Percentiles rank a stretch among this genome's conserved stretches.
Conservation (phyloP, 331 rosid species). For the Quercus lobata region DNA sequence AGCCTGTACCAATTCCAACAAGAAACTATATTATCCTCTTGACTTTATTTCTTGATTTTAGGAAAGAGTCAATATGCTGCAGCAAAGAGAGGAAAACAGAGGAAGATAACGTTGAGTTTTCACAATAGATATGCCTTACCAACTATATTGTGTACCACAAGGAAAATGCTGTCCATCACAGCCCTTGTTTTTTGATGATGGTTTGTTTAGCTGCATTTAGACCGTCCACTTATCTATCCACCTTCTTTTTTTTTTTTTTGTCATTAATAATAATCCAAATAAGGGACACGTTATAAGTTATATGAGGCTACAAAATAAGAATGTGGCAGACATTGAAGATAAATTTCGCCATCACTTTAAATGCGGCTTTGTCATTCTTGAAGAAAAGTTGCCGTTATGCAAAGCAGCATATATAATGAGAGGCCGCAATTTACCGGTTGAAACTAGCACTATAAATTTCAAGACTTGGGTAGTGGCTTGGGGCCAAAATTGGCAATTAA, state of each 20-base stretch:
- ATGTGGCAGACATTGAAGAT: constrained; percentile 14
- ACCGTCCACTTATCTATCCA: constrained; percentile 1
- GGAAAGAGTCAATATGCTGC: neutral
- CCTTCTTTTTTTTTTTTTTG: neutral
- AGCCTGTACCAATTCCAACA: neutral
- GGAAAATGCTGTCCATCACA: neutral
- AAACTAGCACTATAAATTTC: too few relatives aligned
- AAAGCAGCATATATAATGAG: neutral
- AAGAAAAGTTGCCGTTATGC: neutral
- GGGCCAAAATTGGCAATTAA: too few relatives aligned
- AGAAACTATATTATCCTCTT: too few relatives aligned
- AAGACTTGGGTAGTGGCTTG: too few relatives aligned
- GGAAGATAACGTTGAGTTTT: neutral
- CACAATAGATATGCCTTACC: neutral
- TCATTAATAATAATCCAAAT: neutral
- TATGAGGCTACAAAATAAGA: constrained; percentile 14
- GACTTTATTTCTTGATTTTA: too few relatives aligned
- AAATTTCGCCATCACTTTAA: constrained; percentile 26
- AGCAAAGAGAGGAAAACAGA: neutral
- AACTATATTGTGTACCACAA: neutral
- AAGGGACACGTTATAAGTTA: neutral
- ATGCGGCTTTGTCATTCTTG: neutral
- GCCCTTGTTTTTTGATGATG: neutral
- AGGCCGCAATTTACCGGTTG: too few relatives aligned
- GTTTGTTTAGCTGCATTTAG: neutral